Evolutionary conservation across 2,329 filamentous ascomycete species (phyloP).

Genomic region (Pseudogymnoascus sp.): DNA sequence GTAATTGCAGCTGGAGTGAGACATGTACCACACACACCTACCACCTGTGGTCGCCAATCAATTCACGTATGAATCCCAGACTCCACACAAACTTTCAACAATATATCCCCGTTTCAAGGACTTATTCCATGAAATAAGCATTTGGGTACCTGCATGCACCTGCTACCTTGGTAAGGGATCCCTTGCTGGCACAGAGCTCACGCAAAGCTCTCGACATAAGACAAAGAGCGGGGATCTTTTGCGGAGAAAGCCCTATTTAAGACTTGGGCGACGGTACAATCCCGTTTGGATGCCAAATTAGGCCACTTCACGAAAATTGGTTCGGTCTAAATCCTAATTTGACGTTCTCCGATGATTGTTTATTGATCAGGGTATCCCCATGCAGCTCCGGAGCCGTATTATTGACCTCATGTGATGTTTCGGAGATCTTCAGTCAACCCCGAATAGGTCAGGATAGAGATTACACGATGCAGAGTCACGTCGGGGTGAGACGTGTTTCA

Average conservation of each 20-base stretch:
- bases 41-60: neutral
- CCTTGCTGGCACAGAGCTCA: neutral
- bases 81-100: neutral
- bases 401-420: neutral
- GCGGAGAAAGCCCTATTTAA: neutral
- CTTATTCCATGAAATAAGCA: neutral
- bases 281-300: neutral
- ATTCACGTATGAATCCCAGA: neutral
- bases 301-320: neutral
- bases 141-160: neutral
- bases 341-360: neutral
- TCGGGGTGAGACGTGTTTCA: neutral
- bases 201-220: neutral
- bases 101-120: neutral
- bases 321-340: neutral
- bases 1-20: neutral
- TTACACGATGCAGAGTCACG: too few relatives aligned
- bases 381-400: neutral
- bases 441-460: too few relatives aligned
- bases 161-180: neutral
- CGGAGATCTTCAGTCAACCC: neutral
- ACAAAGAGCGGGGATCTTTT: neutral
- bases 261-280: neutral
- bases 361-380: neutral
- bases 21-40: neutral